Conservation (phyloP, 495 filamentous ascomycete genomes). For the Talaromyces ruber region DNA sequence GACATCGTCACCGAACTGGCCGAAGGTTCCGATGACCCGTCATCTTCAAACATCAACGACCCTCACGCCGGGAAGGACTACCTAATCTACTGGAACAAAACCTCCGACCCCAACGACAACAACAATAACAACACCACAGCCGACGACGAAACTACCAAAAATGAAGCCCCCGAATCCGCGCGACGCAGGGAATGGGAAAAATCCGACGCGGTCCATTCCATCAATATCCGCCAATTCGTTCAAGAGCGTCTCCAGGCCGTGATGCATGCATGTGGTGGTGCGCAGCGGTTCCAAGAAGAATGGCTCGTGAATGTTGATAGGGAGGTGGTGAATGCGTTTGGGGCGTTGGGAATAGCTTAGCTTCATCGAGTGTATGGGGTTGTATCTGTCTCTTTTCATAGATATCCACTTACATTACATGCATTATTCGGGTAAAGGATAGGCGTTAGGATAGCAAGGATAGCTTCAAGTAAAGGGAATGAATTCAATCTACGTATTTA, state of each 20-base stretch:
- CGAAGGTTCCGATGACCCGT: slow-evolving; percentile 30
- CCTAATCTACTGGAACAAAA: slow-evolving; percentile 45
- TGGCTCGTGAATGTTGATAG: slow-evolving; percentile 86
- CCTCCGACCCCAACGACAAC: slow-evolving; percentile 24
- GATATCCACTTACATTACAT: slow-evolving; percentile 8
- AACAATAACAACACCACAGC: slow-evolving; percentile 43
- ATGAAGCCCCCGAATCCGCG: slow-evolving; percentile 58
- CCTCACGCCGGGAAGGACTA: slow-evolving; percentile 26
- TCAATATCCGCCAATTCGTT: slow-evolving; percentile 64
- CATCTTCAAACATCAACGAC: slow-evolving; percentile 17
- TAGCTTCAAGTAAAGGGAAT: too few species aligned
- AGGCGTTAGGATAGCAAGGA: not conserved
- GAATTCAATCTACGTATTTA: not conserved
- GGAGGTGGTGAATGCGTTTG: slow-evolving; percentile 66
- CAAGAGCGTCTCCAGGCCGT: slow-evolving; percentile 54
- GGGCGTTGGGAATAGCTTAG: slow-evolving; percentile 39
- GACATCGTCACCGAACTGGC: slow-evolving; percentile 54
- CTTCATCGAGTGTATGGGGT: slow-evolving; percentile 14
- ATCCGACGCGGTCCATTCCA: slow-evolving; percentile 61
- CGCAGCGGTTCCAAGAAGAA: slow-evolving; percentile 60
- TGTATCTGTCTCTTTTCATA: slow-evolving; percentile 22
- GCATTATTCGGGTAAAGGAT: slow-evolving; percentile 6
- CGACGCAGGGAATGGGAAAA: slow-evolving; percentile 45
- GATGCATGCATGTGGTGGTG: slow-evolving; percentile 62
- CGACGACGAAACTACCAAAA: slow-evolving; percentile 21